These are phyloP conservation scores for Solanum peruvianum DNA, from an alignment of 257 asterid species.

Conservation along the genomic window DNA sequence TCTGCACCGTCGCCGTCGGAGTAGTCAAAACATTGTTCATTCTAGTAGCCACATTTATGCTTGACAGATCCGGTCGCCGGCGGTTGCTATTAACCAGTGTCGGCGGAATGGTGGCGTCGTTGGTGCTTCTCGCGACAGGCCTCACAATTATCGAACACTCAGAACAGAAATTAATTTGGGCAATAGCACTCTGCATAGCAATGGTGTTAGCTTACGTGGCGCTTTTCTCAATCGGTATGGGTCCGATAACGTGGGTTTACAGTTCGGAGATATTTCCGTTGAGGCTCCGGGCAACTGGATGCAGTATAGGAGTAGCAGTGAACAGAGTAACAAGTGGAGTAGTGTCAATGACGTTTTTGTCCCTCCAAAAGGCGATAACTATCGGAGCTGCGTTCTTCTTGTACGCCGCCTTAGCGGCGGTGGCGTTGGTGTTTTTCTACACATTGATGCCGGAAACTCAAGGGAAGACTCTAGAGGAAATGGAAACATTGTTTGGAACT, in stretches of 20 bases:
- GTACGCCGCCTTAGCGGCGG: slow-evolving; percentile 25
- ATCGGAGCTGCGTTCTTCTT: slow-evolving; percentile 57
- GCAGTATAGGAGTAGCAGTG: slow-evolving; percentile 45
- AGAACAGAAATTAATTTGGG: slow-evolving; percentile 28
- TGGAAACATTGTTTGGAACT: slow-evolving; percentile 51
- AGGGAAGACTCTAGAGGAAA: slow-evolving; percentile 57
- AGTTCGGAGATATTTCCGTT: slow-evolving; percentile 64
- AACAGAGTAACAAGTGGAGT: slow-evolving; percentile 57
- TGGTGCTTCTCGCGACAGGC: slow-evolving; percentile 23
- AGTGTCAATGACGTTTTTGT: slow-evolving; percentile 50
- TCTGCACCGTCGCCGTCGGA: slow-evolving; percentile 75
- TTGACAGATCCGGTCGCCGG: slow-evolving; percentile 68
- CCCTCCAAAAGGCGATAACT: slow-evolving; percentile 18
- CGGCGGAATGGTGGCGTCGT: slow-evolving; percentile 45
- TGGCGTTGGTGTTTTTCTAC: slow-evolving; percentile 40
- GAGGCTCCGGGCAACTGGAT: slow-evolving; percentile 56
- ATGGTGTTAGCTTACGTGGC: slow-evolving; percentile 43
- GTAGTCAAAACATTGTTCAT: slow-evolving; percentile 58
- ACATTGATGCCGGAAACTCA: slow-evolving; percentile 52
- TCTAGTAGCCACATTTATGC: slow-evolving; percentile 55
- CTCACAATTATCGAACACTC: slow-evolving; percentile 25
- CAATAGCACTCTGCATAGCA: slow-evolving; percentile 15
- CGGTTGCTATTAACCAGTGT: slow-evolving; percentile 53
- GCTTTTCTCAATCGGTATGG: slow-evolving; percentile 61
- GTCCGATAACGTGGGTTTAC: slow-evolving; percentile 76